Percentiles rank a stretch among this genome's conserved stretches.
Evolutionary conservation across 192 early-diverging fungal genomes (phyloP).

Genomic region (Chytriomyces hyalinus): DNA sequence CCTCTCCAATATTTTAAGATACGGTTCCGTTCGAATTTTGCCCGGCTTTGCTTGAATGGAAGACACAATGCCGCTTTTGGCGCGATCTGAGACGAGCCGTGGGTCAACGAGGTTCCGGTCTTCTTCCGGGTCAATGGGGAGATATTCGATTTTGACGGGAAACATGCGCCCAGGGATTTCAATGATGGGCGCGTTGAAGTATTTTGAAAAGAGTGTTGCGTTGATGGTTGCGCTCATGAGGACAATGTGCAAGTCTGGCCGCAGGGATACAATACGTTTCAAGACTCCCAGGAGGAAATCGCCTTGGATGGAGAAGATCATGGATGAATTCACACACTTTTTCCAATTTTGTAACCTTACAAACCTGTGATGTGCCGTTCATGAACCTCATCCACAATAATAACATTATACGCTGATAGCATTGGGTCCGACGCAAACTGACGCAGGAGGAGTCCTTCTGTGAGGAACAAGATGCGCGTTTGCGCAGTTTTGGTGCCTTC

Average conservation of each 20-base stretch:
- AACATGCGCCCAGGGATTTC: conserved; percentile 73
- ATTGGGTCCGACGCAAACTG: conserved; percentile 69
- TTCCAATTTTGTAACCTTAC: conserved; percentile 6
- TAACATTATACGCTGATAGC: conserved; percentile 68
- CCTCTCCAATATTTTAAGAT: conserved; percentile 61
- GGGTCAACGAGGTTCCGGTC: conserved; percentile 66
- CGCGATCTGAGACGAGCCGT: conserved; percentile 49
- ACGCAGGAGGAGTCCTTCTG: conserved; percentile 73
- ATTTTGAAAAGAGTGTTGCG: conserved; percentile 44
- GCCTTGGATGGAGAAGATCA: conserved; percentile 10
- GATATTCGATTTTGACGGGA: conserved; percentile 66
- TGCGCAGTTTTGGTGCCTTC: conserved; percentile 59
- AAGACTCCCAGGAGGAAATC: conserved; percentile 50
- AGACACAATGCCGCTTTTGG: conserved; percentile 42
- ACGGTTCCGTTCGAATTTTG: conserved; percentile 60
- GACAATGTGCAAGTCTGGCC: conserved; percentile 41
- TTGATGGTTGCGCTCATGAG: conserved; percentile 50
- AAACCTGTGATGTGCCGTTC: conserved; percentile 47
- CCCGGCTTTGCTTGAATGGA: conserved; percentile 58
- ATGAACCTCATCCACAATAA: conserved; percentile 80
- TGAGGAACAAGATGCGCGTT: conserved; percentile 75
- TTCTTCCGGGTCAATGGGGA: conserved; percentile 49
- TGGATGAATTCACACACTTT: background rate
- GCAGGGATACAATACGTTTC: conserved; percentile 33
- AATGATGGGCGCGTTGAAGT: conserved; percentile 55